Evolutionary conservation across 345 rosid species (phyloP), one percentile per base, ranked within the genome.

Genomic region (Capsella bursapastoris): DNA sequence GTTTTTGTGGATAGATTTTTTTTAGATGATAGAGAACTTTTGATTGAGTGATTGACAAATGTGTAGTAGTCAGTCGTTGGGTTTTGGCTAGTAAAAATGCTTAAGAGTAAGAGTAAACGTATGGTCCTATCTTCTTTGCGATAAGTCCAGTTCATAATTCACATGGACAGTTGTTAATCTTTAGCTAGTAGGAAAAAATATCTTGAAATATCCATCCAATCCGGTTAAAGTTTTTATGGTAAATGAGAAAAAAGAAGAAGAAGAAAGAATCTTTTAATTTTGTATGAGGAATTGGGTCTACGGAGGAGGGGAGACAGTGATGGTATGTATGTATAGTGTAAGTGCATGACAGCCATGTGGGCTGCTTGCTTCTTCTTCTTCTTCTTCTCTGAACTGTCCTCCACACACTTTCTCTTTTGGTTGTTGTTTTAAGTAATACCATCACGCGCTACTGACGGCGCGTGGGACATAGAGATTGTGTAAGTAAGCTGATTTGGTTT

Each of bases 311-410:
- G 81, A 68, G 81, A 68, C 45, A 78, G 70, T 51, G 74, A 72
- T 66, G 70, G 61, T 66, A 66, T 9, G 64, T 61, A 44, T 32
- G 64, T 61, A 45, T 34, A 41, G 64, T 75, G 55, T 47, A 28
- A 50, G 70, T 73, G 78, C 56, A 58, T 60, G 67, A 11, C 78
- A 73, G 71, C 75, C 82, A 78, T 78, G 74, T 78, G 74, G 53
- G 79, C 65, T 68, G 74, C 73, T 67, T 57, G 32, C 16, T 70
- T 0, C 72, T 56, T 37, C 56, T 64, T 34, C 32, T 29, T 29
- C 37, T 34, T 34, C 37, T 34, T 34, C 37, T 34, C 37, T 34
- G 37, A 6, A 7, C 57, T 40, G 71, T 22, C 37, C 37, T 63
- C 66, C 43, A 61, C 61, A 48, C 37, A 8, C 31, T 43, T 71